phyloP scores from a whole-genome alignment of 2,329 filamentous ascomycete species.

The Fonsecaea pugnacius region DNA sequence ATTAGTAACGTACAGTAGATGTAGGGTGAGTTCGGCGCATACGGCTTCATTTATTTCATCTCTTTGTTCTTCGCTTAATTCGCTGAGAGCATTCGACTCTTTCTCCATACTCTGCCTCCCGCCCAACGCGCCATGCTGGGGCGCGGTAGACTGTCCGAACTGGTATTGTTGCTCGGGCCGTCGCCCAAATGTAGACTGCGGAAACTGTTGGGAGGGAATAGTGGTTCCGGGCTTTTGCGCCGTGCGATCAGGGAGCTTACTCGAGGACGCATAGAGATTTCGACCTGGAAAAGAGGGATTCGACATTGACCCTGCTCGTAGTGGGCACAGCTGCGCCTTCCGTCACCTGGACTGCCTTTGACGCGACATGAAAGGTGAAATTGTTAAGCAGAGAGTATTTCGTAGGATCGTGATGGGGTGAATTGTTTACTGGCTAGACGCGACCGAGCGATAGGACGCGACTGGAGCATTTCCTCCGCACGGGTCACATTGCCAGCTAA shows the following conservation, averaged over 20 bases:
- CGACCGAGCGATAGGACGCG: neutral
- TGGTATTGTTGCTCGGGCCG: conserved; percentile 38
- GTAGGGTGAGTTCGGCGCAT: conserved; percentile 41
- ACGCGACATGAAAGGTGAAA: conserved; percentile 11
- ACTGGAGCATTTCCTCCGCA: neutral
- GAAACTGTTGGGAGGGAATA: conserved; percentile 45
- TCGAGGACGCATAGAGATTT: conserved; percentile 56
- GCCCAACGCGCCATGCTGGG: conserved; percentile 47
- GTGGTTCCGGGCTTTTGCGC: conserved; percentile 30
- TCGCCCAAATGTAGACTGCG: conserved; percentile 50
- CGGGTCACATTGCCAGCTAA: neutral
- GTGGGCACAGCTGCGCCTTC: conserved; percentile 22
- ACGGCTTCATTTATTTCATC: conserved; percentile 95
- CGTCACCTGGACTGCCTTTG: conserved; percentile 15
- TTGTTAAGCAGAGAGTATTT: neutral
- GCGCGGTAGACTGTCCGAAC: conserved; percentile 46
- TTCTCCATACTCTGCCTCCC: conserved; percentile 50
- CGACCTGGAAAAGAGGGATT: conserved; percentile 62
- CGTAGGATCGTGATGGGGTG: neutral
- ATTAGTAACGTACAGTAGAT: too few species aligned
- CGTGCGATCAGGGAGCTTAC: conserved; percentile 58
- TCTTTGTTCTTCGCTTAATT: conserved; percentile 81
- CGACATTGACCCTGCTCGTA: conserved; percentile 28
- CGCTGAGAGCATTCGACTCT: conserved; percentile 56
- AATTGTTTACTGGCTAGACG: neutral